phyloP scores from a whole-genome alignment of 768 basidiomycete genomes.

The Mycena venus region DNA sequence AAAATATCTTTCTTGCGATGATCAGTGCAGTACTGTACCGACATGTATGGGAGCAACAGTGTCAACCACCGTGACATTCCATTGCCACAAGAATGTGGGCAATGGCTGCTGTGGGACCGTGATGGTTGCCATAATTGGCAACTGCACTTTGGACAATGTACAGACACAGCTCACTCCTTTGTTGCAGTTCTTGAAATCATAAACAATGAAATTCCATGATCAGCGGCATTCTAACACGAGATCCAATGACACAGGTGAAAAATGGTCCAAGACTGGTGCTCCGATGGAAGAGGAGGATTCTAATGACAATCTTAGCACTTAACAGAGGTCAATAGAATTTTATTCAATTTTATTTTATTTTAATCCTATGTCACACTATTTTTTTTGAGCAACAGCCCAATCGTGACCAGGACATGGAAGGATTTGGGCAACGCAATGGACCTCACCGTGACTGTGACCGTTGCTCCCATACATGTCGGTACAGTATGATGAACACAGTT shows the following conservation, averaged over 20 bases:
- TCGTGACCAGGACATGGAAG: background rate
- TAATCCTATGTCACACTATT: background rate
- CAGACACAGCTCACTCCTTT: no score
- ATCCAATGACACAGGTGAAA: no score
- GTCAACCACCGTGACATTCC: background rate
- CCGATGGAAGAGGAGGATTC: background rate
- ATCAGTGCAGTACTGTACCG: no score
- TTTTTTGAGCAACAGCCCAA: background rate
- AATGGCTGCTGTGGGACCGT: background rate
- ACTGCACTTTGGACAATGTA: background rate
- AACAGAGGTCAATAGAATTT: background rate
- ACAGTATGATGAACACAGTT: no score
- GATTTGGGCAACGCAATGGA: background rate
- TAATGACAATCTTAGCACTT: background rate
- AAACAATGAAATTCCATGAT: background rate
- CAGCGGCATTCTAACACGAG: background rate
- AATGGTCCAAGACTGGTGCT: no score
- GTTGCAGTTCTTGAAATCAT: background rate
- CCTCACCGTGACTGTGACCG: background rate
- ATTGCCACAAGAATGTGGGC: background rate
- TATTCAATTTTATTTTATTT: background rate
- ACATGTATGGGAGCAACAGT: no score
- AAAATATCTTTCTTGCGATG: no score
- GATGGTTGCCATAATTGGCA: no score
- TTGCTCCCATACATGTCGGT: background rate